Base-by-base conservation (phyloP, 2,329 filamentous ascomycete genomes). In the Drechslerella dactyloides region DNA sequence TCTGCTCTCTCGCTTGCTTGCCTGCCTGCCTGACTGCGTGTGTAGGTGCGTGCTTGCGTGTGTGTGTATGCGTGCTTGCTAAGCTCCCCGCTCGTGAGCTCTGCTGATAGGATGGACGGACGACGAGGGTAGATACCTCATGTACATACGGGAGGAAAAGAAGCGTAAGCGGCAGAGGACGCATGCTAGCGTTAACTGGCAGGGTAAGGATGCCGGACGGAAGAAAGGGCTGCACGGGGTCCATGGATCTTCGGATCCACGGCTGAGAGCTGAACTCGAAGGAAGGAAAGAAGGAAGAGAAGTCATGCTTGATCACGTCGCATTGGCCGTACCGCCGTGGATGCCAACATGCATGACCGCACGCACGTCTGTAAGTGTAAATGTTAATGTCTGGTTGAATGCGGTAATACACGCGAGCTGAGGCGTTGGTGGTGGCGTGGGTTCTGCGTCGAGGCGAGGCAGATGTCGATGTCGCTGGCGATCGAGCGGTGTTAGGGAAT, bases 241-340 rank as follows among this genome's bases (percentile, higher is more conserved):
- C 44, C 44, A 48, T 48, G 44, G 44, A 48, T 48, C 4, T 48
- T 48, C 44, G 44, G 44, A 48, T 48, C 8, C 8, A 19, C 44
- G 19, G 44, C n/a, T 21, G 44, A 21, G 44, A 2, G n/a, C n/a
- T n/a, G n/a, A n/a, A n/a, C n/a, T n/a, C n/a, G n/a, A n/a, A n/a
- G n/a, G n/a, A n/a, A n/a, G n/a, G n/a, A n/a, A n/a, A n/a, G n/a
- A n/a, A n/a, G n/a, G 5, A 17, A n/a, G 7, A 21, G 15, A 19
- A 23, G 44, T 19, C 17, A 48, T 48, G 19, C 19, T 48, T 17
- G 19, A 48, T 48, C 44, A 48, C 44, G 17, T 48, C 19, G 44
- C 44, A 48, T 19, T 21, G 44, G 40, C 44, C 44, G 44, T 48
- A 23, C 44, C 44, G 44, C 44, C 17, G 44, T 48, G 44, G 44